A percentile compares a stretch with the other conserved stretches of the same genome.
phyloP scores from a whole-genome alignment of 306 rosid genomes.

The Pachyrhizus erosus region DNA sequence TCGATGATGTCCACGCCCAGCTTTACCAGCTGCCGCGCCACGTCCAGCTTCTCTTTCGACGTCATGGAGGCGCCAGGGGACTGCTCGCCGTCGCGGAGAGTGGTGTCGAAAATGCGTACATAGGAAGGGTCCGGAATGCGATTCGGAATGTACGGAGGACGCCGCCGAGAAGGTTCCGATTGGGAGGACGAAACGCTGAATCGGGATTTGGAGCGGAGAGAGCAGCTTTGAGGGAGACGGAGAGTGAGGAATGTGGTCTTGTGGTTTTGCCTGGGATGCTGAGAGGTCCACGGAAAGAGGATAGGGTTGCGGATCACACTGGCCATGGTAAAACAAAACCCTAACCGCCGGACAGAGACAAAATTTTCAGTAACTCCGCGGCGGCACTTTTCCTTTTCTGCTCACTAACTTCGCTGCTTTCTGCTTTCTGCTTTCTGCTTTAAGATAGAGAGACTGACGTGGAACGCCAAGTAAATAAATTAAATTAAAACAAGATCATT shows the following conservation, averaged over 20 bases:
- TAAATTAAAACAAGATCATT: too few species aligned
- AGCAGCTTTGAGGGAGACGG: constrained; percentile 32
- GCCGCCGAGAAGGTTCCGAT: constrained; percentile 37
- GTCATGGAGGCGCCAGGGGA: constrained; percentile 98
- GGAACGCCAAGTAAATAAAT: too few species aligned
- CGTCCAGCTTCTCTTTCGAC: constrained; percentile 85
- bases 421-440: too few species aligned
- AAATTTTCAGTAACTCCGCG: too few species aligned
- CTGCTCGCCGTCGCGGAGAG: constrained; percentile 99
- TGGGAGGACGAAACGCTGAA: constrained; percentile 44
- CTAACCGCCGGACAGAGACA: too few species aligned
- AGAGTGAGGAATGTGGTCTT: constrained; percentile 22
- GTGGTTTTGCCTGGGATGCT: background rate
- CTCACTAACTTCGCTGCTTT: too few species aligned
- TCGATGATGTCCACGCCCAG: constrained; percentile 95
- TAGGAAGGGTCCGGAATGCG: constrained; percentile 78
- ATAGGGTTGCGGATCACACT: constrained; percentile 34
- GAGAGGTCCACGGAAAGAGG: constrained; percentile 27
- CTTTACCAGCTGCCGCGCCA: constrained; percentile 82
- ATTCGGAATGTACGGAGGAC: constrained; percentile 88
- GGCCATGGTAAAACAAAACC: constrained; percentile 40
- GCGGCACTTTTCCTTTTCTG: too few species aligned
- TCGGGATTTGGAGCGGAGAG: background rate
- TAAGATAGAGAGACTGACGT: too few species aligned
- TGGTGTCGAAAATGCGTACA: constrained; percentile 91